Evolutionary conservation across 2,329 filamentous ascomycete genomes (phyloP), one percentile per base, ranked within the genome.

Genomic region (Aspergillus novoparasiticus): DNA sequence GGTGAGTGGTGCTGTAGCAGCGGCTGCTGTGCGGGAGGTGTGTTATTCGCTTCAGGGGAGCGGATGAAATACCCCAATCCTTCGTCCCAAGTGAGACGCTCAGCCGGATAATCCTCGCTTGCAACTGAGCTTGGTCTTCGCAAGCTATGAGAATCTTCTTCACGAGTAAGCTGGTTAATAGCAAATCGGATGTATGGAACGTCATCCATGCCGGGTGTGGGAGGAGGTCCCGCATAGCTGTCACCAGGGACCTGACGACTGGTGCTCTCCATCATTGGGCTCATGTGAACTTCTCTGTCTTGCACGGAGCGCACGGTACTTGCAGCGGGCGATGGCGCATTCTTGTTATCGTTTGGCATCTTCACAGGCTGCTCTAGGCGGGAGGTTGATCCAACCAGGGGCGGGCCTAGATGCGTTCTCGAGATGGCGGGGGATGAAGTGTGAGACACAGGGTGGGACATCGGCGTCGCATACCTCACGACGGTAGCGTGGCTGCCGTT

Each of bases 111-210:
- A 48, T 83, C 80, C 19, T 70, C 68, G n/a, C 72, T 75, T 1
- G 67, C 66, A 65, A 78, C 66, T 56, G 83, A 82, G 59, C 83
- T 77, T 58, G 86, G 83, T 68, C 85, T 79, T 60, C 83, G 80
- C 60, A 84, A 81, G 11, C 85, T 83, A 62, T 82, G 79, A 6
- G 88, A 83, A 64, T 91, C 88, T 62, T 89, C 89, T 71, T 91
- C 87, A 55, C 90, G 84, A 6, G 93, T 96, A 69, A 98, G 82
- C 66, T 94, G 92, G 67, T 96, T 91, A 66, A 98, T 87, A 46
- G 94, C 94, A 76, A 95, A 96, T 67, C 90, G 90, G 66, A 97
- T 92, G 76, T 94, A 96, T 0, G 93, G 93, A 10, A 89, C 90
- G 72, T 96, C 91, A 72, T 97, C 93, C 45, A 93, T 82, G 11